Base-by-base conservation (phyloP, 2,329 filamentous ascomycete genomes). In the Aspergillus novoparasiticus region DNA sequence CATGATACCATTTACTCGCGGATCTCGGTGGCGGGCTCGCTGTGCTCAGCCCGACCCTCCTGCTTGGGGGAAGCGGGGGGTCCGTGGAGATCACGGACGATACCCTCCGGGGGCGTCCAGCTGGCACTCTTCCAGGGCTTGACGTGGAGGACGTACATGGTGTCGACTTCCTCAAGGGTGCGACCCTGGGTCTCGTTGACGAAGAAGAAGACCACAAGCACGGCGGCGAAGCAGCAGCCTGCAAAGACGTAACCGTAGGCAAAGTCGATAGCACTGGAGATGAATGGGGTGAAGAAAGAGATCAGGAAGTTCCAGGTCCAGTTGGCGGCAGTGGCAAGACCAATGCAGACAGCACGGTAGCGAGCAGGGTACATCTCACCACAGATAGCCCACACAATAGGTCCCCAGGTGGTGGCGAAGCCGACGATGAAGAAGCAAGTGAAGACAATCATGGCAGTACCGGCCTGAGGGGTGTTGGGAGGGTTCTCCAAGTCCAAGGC, bases 271-370 rank as follows among this genome's bases (percentile, higher is more conserved):
- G 86, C 83, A 0, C 81, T 80, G 1, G 88, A 90, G 74, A 94
- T 93, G 77, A 93, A 93, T 0, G 91, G 89, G 0, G 91, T 93
- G 82, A 94, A 93, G 83, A 94, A 94, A 0, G 86, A 87, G 67
- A 91, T 82, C 71, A 90, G 78, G 78, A 93, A 93, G 76, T 92
- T 91, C 88, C 88, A 92, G 36, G 80, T 76, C 91, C 91, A 94
- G 79, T 94, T 94, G 43, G 90, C 87, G 3, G 90, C 87, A 6
- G 90, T 93, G 19, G 90, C 89, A 28, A 94, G 80, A 14, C 90
- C 91, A 84, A 93, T 92, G 67, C 88, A 88, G 76, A 91, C 91
- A 66, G 91, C 90, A 73, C 91, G 87, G 67, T 81, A 80, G 58
- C 79, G 76, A 62, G 77, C 75, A 9, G 81, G 81, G 65, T 81